Evolutionary conservation across 495 filamentous ascomycete species (phyloP).

Genomic region (Aspergillus carlsbadensis): DNA sequence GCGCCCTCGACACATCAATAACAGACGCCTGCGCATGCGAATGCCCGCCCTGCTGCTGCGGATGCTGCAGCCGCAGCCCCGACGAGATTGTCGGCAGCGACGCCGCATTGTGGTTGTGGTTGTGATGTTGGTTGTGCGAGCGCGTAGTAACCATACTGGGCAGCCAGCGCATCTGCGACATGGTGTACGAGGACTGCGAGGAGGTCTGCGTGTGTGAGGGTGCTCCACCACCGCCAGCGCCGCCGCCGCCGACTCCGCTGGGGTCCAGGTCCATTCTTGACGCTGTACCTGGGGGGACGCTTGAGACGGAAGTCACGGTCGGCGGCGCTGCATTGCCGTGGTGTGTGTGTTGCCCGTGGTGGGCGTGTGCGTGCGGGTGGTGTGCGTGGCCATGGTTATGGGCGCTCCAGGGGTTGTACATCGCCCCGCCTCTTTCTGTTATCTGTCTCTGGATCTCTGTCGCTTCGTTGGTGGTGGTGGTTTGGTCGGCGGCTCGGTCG

Average conservation of each 20-base stretch:
- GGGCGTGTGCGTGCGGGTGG: neutral
- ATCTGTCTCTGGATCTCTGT: no score
- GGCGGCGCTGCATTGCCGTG: neutral
- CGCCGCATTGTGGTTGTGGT: neutral
- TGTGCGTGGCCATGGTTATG: constrained; percentile 1
- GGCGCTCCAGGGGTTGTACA: constrained; percentile 26
- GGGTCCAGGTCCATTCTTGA: constrained; percentile 1
- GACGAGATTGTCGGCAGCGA: constrained; percentile 24
- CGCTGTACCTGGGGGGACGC: neutral
- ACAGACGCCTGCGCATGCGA: constrained; percentile 18
- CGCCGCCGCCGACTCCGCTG: no score
- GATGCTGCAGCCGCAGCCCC: constrained; percentile 19
- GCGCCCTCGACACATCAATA: constrained; percentile 10
- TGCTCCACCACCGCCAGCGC: neutral
- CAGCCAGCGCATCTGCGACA: constrained; percentile 28
- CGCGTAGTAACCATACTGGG: constrained; percentile 23
- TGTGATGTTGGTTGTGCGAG: constrained; percentile 15
- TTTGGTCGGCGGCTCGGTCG: neutral
- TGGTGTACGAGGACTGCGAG: constrained; percentile 20
- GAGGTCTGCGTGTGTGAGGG: neutral
- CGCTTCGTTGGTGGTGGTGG: neutral
- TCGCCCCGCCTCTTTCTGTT: neutral
- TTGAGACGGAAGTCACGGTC: neutral
- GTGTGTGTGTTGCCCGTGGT: neutral
- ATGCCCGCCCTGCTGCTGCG: constrained; percentile 31